These are phyloP conservation scores for Linaria vulgaris DNA, from an alignment of 257 asterid genomes.

Conservation along the genomic window DNA sequence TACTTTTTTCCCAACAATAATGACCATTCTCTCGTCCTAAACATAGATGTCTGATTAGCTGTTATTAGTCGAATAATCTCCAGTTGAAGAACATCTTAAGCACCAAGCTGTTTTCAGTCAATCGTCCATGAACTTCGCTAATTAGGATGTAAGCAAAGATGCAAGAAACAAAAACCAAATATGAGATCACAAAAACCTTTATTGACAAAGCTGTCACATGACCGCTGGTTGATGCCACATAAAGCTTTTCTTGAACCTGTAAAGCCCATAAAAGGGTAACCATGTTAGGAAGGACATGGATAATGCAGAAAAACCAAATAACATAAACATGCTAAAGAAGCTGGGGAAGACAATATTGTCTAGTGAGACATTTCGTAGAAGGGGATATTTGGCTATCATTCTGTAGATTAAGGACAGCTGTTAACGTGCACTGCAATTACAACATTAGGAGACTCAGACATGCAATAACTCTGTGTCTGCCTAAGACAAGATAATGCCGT, in stretches of 20 bases:
- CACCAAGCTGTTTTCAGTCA: too few species aligned
- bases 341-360: slow-evolving; percentile 2
- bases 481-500: slow-evolving; percentile 5
- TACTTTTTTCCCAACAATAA: too few species aligned
- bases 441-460: too few species aligned
- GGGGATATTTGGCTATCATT: neutral
- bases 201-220: slow-evolving; percentile 66
- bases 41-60: too few species aligned
- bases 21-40: too few species aligned
- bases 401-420: neutral
- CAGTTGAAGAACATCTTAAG: too few species aligned
- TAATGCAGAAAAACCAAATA: slow-evolving; percentile 2
- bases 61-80: too few species aligned
- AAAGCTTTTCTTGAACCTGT: slow-evolving; percentile 72
- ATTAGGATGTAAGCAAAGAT: neutral
- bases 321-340: slow-evolving; percentile 16
- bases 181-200: slow-evolving; percentile 40
- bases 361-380: too few species aligned
- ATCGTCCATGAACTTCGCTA: slow-evolving; percentile 19
- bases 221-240: slow-evolving; percentile 89
- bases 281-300: slow-evolving; percentile 9
- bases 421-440: too few species aligned
- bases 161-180: slow-evolving; percentile 13
- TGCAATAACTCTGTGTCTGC: neutral
- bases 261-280: slow-evolving; percentile 27